Evolutionary conservation across 2,329 filamentous ascomycete genomes (phyloP), one percentile per base, ranked within the genome.

Genomic region (Onygenales sp.): DNA sequence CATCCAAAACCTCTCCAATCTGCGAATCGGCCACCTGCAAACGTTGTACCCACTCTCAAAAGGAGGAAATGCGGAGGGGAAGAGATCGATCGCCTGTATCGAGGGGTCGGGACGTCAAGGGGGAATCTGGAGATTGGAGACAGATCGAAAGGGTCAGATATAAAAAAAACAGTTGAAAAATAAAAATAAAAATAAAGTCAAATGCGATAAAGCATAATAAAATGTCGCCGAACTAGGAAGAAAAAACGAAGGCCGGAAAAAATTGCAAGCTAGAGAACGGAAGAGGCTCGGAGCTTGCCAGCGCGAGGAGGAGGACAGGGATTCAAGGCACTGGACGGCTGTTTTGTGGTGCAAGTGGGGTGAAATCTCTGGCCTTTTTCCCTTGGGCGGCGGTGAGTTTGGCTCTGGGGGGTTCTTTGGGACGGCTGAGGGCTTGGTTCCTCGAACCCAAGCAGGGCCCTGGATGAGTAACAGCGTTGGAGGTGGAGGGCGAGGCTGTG

Each of bases 1-100:
- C 68, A 70, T 71, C 55, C 65, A 66, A 67, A 59, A 50, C 27
- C 36, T 50, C 44, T 43, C 49, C 43, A 27, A 27, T 51, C 43
- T 38, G 36, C 36, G 27, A 45, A 31, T n/a, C 32, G n/a, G 42
- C 36, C 42, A 45, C 21, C 17, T 39, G n/a, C 33, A 39, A 33
- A 14, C 27, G 39, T 13, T 55, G 36, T 17, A 46, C 47, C 36
- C 43, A 49, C 41, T 11, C 13, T 7, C 38, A 21, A 41, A 49
- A 49, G 17, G 39, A 39, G 35, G n/a, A 21, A 39, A 49, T 39
- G 46, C 35, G 21, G 36, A 32, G 14, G 8, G 10, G 35, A 49
- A 10, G 46, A 21, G 31, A 21, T 49, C 46, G 17, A 49, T 49
- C 17, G 46, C 17, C 38, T 17, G 36, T 13, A 39, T 31, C 2